Base-by-base conservation (phyloP, 352 stramenopile species). In the Phytophthora citricola region DNA sequence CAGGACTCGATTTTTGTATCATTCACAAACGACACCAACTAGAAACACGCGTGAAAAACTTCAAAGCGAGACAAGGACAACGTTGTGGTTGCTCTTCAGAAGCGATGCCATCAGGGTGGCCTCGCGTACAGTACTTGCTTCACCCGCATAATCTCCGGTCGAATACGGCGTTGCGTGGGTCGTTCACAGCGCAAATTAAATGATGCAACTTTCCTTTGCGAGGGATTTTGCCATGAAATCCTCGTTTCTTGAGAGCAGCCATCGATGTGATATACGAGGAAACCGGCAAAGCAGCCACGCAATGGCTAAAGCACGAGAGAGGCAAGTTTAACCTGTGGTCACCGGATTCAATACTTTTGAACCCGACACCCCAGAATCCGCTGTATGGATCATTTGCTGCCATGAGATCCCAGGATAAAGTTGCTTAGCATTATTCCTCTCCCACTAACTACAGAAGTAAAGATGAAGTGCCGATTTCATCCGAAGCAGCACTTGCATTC, bases 41-140 rank as follows among this genome's bases (percentile, higher is more conserved):
- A 54, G 54, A 65, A 65, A 69, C 41, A 65, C 62, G 53, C 59
- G 24, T 51, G 15, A 29, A 34, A 32, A 51, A 52, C 27, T 59
- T 59, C 39, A 65, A 65, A 65, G 2, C 29, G 29, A 34, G 29
- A 34, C 29, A 66, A 59, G 47, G 36, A 41, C 22, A 34, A 31
- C 10, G 38, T 54, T 53, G 32, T 26, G 24, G 24, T 26, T 26
- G 24, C 24, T 27, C 45, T 50, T 44, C 14, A 36, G 31, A 36
- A 36, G 12, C 31, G 31, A 36, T 36, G 31, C 14, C 31, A 36
- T 36, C 2, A 1, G 8, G 12, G 26, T 26, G 24, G 24, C 24
- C 24, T 26, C 24, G 24, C 4, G 2, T 39, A 53, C 44, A 49
- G 24, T 51, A 56, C n/a, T 41, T 34, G 48, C 17, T 24, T 39